Conservation (phyloP, 2,329 filamentous ascomycete species). For the Aspergillus ochraceus region DNA sequence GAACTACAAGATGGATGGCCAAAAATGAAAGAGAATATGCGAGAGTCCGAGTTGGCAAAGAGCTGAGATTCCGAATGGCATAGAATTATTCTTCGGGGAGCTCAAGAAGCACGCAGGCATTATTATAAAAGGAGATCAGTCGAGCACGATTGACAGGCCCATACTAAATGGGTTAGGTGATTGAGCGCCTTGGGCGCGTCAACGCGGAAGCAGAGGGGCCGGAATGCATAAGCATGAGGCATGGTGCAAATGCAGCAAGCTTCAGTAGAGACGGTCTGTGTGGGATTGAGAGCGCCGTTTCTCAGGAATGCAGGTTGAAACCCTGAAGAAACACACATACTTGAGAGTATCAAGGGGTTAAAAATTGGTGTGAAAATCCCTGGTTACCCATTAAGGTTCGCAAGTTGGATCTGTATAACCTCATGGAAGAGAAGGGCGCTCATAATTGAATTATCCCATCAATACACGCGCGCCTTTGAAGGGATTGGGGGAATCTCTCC, state of each 20-base stretch:
- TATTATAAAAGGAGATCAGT: slow-evolving; percentile 2
- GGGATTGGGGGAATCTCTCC: background rate
- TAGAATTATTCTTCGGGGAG: background rate
- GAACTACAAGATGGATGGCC: background rate
- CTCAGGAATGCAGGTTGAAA: slow-evolving; percentile 4
- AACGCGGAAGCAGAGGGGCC: slow-evolving; percentile 17
- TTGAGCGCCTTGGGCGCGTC: slow-evolving; percentile 17
- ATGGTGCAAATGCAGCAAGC: background rate
- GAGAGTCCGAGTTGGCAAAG: background rate
- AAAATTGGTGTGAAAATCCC: background rate
- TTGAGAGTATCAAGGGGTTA: background rate
- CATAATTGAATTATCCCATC: background rate
- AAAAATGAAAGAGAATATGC: background rate
- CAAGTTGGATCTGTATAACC: background rate
- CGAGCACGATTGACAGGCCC: background rate
- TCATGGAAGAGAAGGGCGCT: background rate
- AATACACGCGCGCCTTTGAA: background rate
- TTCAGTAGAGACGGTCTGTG: background rate
- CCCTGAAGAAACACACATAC: background rate
- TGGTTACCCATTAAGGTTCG: background rate
- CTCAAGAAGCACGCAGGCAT: background rate
- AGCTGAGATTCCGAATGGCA: background rate
- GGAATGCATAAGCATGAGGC: slow-evolving; percentile 20
- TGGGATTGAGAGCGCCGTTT: slow-evolving; percentile 5
- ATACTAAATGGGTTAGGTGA: slow-evolving; percentile 11